Evolutionary conservation across 345 rosid genomes (phyloP), one percentile per base, ranked within the genome.

Genomic region (Atalantia buxifolia): DNA sequence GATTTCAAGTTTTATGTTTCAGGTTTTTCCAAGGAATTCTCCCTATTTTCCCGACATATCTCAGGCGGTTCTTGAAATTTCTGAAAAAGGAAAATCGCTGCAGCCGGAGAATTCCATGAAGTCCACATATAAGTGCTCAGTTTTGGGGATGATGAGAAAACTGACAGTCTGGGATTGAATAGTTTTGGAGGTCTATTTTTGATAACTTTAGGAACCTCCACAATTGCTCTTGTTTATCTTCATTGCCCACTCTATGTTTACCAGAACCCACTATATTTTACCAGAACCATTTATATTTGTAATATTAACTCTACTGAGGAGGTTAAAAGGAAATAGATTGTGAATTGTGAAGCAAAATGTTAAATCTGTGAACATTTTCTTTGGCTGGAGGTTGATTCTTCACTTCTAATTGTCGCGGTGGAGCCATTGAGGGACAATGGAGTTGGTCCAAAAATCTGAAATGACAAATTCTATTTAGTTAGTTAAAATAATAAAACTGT

Each of bases 11-110:
- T 35, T 28, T 5, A 35, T 53, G 36, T 22, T 13, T 7, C 69
- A 81, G 83, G 81, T 55, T 31, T 77, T 77, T 33, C 68, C 77
- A 0, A 84, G 36, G 60, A 71, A 22, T 64, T 69, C 75, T 14
- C 77, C 77, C 0, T 76, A 67, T 42, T 33, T 76, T 18, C 73
- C 72, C 10, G 81, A 82, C 61, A 73, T 84, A 21, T 84, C 87
- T 1, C 64, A 73, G 28, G 81, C 85, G 7, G 28, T 81, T 22
- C 50, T 69, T 16, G 42, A 12, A 24, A 42, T 72, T 22, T 31
- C 56, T 9, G 87, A 79, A 62, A 27, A 56, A n/a, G 84, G 84
- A 25, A 30, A 9, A 10, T 30, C 79, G 45, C 33, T 31, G 57
- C 25, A 65, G 6, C 66, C 76, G 30, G 75, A 71, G 38, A 21